Percentiles rank a stretch among this genome's conserved stretches.
Conservation (phyloP, 495 filamentous ascomycete genomes). For the Penicillium silybi region DNA sequence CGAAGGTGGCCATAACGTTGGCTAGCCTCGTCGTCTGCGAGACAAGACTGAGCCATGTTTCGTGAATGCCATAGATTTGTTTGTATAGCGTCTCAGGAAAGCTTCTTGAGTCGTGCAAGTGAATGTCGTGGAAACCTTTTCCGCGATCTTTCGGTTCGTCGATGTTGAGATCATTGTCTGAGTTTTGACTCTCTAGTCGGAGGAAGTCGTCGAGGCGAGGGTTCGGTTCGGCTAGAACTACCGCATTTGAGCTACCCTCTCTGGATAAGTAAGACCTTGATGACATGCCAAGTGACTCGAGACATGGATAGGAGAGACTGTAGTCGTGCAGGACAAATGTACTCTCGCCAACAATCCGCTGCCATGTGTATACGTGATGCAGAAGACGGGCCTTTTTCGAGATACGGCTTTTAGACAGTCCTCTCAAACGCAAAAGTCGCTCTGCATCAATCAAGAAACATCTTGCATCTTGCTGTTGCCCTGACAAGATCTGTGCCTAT, state of each 20-base stretch:
- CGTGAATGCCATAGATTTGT: conserved; percentile 34
- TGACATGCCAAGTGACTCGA: conserved; percentile 18
- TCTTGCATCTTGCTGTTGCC: conserved; percentile 31
- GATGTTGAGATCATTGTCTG: conserved; percentile 34
- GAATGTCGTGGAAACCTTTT: conserved; percentile 28
- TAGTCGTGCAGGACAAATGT: conserved; percentile 36
- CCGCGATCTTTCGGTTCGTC: conserved; percentile 30
- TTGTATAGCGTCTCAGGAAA: conserved; percentile 29
- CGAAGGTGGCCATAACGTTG: conserved; percentile 30
- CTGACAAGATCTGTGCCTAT: conserved; percentile 24
- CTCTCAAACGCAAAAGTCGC: conserved; percentile 27
- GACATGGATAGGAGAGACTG: conserved; percentile 20
- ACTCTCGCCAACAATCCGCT: conserved; percentile 34
- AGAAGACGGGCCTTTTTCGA: conserved; percentile 34
- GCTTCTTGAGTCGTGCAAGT: conserved; percentile 32
- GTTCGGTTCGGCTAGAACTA: conserved; percentile 10
- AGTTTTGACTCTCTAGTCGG: conserved; percentile 23
- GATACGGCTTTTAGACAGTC: conserved; percentile 28
- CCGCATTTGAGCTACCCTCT: background rate
- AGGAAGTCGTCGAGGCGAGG: conserved; percentile 33
- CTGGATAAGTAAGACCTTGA: conserved; percentile 4
- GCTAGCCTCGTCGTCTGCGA: conserved; percentile 35
- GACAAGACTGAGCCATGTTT: conserved; percentile 35
- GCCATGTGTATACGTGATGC: conserved; percentile 36
- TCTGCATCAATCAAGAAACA: conserved; percentile 35